Conservation (phyloP, 2,329 filamentous ascomycete species). For the Coccinonectria pachysandricola region DNA sequence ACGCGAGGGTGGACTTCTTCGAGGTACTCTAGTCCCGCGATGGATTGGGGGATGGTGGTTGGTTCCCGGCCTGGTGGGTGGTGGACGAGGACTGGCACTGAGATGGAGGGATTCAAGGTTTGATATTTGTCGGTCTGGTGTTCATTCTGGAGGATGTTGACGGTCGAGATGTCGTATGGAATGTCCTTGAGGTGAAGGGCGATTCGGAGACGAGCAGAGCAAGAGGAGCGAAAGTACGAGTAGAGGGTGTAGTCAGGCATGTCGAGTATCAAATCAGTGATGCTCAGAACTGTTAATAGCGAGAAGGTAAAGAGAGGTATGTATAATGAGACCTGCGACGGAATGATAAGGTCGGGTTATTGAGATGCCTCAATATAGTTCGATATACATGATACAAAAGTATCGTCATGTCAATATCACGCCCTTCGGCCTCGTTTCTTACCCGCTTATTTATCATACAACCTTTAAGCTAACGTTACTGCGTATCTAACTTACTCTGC, state of each 20-base stretch:
- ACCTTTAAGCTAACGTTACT: no score
- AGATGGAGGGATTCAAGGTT: slow-evolving; percentile 40
- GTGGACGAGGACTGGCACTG: slow-evolving; percentile 43
- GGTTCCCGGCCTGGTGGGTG: slow-evolving; percentile 15
- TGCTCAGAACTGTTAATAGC: no score
- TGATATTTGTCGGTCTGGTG: slow-evolving; percentile 36
- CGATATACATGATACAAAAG: no score
- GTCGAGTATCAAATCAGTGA: no score
- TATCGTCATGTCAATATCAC: no score
- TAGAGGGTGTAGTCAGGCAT: slow-evolving; percentile 36
- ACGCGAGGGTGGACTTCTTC: slow-evolving; percentile 39
- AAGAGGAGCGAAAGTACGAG: slow-evolving; percentile 53
- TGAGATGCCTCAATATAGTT: no score
- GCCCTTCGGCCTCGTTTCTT: no score
- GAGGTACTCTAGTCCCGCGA: slow-evolving; percentile 52
- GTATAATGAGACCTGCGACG: no score
- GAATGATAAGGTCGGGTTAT: no score
- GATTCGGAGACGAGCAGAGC: slow-evolving; percentile 51
- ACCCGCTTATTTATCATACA: no score
- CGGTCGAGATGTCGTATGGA: slow-evolving; percentile 32
- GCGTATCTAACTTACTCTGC: no score
- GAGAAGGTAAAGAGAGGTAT: no score
- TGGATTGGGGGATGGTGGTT: slow-evolving; percentile 43
- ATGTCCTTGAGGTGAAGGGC: slow-evolving; percentile 46
- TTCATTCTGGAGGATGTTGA: slow-evolving; percentile 46